Evolutionary conservation across 2,329 filamentous ascomycete genomes (phyloP).

Genomic region (Botrytis porri): DNA sequence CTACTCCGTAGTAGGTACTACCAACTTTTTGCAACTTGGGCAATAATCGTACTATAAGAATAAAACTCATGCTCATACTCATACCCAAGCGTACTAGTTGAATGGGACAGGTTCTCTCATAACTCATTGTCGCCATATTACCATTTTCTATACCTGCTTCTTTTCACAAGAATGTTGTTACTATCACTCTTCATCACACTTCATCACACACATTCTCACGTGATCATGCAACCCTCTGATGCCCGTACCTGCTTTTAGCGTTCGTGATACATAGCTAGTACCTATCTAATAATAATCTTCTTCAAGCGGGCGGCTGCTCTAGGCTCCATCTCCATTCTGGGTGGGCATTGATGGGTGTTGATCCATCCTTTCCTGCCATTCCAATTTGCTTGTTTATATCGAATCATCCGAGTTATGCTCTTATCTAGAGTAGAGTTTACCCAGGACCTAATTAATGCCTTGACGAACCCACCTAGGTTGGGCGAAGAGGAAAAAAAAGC

Average conservation of each 20-base stretch:
- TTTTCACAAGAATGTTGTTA: neutral
- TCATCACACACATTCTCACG: neutral
- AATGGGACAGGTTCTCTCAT: neutral
- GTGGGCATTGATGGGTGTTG: neutral
- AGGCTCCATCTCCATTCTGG: neutral
- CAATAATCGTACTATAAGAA: too few species aligned
- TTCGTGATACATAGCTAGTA: neutral
- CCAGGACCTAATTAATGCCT: neutral
- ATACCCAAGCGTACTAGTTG: neutral
- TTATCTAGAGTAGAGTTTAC: neutral
- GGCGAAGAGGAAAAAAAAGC: neutral
- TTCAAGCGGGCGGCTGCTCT: neutral
- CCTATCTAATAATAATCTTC: neutral
- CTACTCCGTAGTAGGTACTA: too few species aligned
- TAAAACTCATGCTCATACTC: too few species aligned
- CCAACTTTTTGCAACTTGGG: too few species aligned
- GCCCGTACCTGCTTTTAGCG: neutral
- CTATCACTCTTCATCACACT: neutral
- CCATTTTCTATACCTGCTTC: neutral
- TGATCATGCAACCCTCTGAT: neutral
- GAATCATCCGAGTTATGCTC: neutral
- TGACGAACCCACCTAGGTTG: neutral
- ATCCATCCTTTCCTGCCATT: conserved; percentile 4
- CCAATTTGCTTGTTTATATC: neutral
- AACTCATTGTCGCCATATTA: neutral